These are phyloP conservation scores for Cafeteria roenbergensis DNA, from an alignment of 108 stramenopile species.

Conservation along the genomic window DNA sequence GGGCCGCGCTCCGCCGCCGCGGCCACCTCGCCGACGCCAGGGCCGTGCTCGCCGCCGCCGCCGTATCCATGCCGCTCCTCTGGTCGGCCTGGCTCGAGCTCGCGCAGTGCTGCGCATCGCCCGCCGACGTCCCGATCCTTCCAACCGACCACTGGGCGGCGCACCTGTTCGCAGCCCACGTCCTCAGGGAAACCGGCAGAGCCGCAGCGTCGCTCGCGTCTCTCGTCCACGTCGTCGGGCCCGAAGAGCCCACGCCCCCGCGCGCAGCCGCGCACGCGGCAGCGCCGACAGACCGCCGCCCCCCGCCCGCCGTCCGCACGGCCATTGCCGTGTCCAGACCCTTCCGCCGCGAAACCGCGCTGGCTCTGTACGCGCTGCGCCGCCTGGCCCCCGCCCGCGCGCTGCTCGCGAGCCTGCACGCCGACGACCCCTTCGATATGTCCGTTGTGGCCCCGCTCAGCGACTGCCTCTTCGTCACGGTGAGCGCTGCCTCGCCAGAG, in stretches of 20 bases:
- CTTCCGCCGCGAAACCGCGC: too few relatives aligned
- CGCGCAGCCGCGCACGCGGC: conserved; percentile 58
- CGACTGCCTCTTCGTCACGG: too few relatives aligned
- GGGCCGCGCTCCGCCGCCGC: too few relatives aligned
- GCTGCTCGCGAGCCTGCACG: too few relatives aligned
- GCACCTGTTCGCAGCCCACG: conserved; percentile 72
- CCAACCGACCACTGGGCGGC: conserved; percentile 60
- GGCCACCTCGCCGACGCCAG: too few relatives aligned
- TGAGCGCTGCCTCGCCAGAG: too few relatives aligned
- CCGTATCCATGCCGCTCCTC: conserved; percentile 65
- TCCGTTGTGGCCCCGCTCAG: too few relatives aligned
- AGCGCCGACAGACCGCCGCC: conserved; percentile 71
- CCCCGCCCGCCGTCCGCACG: conserved; percentile 66
- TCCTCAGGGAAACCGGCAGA: conserved; percentile 68
- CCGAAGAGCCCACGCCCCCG: conserved; percentile 59
- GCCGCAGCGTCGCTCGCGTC: conserved; percentile 47
- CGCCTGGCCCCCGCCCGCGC: too few relatives aligned
- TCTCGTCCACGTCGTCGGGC: conserved; percentile 15
- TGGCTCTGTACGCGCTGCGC: too few relatives aligned
- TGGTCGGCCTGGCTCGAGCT: conserved; percentile 94
- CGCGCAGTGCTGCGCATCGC: conserved; percentile 47
- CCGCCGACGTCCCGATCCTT: conserved; percentile 43
- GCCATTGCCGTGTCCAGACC: conserved; percentile 59
- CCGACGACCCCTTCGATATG: too few relatives aligned
- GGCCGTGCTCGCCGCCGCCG: conserved; percentile 51